phyloP scores from a whole-genome alignment of 441 rosid genomes.

The Raphanus hybrid region DNA sequence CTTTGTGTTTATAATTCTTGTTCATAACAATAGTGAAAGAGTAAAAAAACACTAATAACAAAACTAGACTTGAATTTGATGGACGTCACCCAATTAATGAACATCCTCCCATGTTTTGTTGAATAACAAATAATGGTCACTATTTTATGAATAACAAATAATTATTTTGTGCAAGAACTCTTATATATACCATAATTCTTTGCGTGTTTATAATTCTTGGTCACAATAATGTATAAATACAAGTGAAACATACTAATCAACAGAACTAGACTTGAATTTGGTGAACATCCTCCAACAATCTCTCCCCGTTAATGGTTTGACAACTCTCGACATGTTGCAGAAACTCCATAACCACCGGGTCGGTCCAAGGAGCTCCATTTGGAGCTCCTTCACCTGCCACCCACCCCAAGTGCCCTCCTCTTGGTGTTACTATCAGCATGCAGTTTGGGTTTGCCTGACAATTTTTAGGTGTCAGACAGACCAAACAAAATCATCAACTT shows the following conservation, averaged over 20 bases:
- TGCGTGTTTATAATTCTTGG: slow-evolving; percentile 18
- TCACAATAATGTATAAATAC: background rate
- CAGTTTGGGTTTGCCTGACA: slow-evolving; percentile 76
- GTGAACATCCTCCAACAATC: slow-evolving; percentile 22
- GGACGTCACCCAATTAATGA: slow-evolving; percentile 21
- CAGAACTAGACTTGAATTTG: slow-evolving; percentile 34
- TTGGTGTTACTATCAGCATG: slow-evolving; percentile 79
- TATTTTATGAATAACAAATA: background rate
- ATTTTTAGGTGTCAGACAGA: slow-evolving; percentile 25
- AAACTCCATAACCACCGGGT: slow-evolving; percentile 75
- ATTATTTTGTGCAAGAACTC: background rate
- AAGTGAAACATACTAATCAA: slow-evolving; percentile 1
- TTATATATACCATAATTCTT: background rate
- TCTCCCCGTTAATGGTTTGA: slow-evolving; percentile 25
- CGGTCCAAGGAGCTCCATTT: slow-evolving; percentile 86
- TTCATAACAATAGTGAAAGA: slow-evolving; percentile 1
- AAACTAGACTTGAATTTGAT: slow-evolving; percentile 25
- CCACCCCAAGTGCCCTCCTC: slow-evolving; percentile 96
- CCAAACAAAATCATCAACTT: background rate
- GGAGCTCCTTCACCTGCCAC: slow-evolving; percentile 80
- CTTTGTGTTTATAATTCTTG: background rate
- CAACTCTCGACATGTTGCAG: slow-evolving; percentile 63
- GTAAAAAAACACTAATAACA: background rate
- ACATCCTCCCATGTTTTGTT: background rate
- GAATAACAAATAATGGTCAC: background rate